Conservation (phyloP, 441 rosid genomes). For the Croton laevigatus region DNA sequence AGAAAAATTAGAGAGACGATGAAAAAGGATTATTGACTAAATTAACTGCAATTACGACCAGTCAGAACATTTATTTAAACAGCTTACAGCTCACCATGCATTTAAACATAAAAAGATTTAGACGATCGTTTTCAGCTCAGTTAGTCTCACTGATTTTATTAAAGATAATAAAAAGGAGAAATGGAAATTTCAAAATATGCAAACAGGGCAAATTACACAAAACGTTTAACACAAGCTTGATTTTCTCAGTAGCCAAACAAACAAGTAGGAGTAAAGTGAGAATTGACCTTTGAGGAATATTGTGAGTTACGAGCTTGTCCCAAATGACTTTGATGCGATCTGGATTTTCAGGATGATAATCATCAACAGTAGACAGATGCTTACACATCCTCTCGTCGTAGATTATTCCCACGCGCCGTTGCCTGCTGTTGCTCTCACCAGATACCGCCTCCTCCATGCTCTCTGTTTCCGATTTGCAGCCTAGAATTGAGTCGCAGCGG, state of each 20-base stretch:
- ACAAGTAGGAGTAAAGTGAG: neutral
- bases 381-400: slow-evolving; percentile 90
- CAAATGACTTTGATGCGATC: slow-evolving; percentile 70
- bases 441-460: slow-evolving; percentile 9
- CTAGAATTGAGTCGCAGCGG: neutral
- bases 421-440: slow-evolving; percentile 14
- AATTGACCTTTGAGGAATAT: slow-evolving; percentile 59
- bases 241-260: slow-evolving; percentile 16
- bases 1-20: neutral
- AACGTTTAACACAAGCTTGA: neutral
- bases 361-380: slow-evolving; percentile 64
- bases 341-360: slow-evolving; percentile 75
- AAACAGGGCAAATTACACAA: too few relatives aligned
- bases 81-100: neutral
- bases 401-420: slow-evolving; percentile 59
- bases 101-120: neutral
- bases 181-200: neutral
- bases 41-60: neutral
- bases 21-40: neutral
- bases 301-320: slow-evolving; percentile 59
- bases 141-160: neutral
- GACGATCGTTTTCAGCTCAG: neutral
- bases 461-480: slow-evolving; percentile 1
- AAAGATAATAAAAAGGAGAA: too few relatives aligned
- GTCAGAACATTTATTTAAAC: neutral